Base-by-base conservation (phyloP, 345 rosid genomes). In the Noccaea bulbosa region DNA sequence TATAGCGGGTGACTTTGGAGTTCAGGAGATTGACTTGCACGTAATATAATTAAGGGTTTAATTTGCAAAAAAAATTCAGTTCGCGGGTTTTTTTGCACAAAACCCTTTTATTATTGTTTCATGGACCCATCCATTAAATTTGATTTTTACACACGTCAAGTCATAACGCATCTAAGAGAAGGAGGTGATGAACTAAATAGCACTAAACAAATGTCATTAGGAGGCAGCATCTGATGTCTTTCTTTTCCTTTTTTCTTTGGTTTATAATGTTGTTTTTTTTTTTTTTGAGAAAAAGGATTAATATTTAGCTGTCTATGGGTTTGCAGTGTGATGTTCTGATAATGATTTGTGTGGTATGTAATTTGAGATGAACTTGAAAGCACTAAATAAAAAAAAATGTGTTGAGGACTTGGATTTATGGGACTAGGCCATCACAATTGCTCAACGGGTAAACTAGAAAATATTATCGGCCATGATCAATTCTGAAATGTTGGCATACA, bases 221-320 rank as follows among this genome's bases (percentile, higher is more conserved):
- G 64, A 54, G 57, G 32, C 70, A 65, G 71, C 77, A 72, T 72
- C 71, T 39, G 65, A 72, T 72, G 65, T 72, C 76, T 54, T 64
- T 72, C 70, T 64, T 63, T 54, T 8, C 47, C 50, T 12, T 72
- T 2, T 54, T 72, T 71, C n/a, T 53, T 41, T 32, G 14, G 16
- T 43, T 56, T 49, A 7, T 30, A 24, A 24, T 48, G 39, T 49
- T n/a, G 3, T n/a, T n/a, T 17, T 1, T 17, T 22, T 6, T 59
- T 24, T 39, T 4, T 59, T 40, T 40, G n/a, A n/a, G n/a, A n/a
- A n/a, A n/a, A n/a, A n/a, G n/a, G n/a, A 17, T 32, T 61, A 2
- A 6, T 56, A 15, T 33, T 45, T 17, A 17, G 24, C 4, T 12
- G 15, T 67, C 12, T 27, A 15, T 40, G 27, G 27, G 8, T 53